Conservation (phyloP, 1,284 basidiomycete species). For the Rhodotorula sp. region DNA sequence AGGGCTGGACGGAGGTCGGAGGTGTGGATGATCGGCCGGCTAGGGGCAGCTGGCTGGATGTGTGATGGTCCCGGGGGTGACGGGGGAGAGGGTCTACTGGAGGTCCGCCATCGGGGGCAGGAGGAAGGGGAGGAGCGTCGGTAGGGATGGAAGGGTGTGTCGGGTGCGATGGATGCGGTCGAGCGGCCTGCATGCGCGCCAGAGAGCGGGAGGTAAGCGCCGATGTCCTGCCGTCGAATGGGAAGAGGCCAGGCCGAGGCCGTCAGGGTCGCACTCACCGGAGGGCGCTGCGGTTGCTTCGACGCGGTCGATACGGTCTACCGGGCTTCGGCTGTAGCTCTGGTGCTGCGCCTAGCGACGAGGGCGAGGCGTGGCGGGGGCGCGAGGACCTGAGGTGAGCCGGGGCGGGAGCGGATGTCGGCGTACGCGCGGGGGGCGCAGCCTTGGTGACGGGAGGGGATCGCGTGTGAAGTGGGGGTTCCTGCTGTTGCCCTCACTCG, state of each 20-base stretch:
- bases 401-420: background rate
- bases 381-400: background rate
- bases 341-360: background rate
- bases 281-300: background rate
- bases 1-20: background rate
- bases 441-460: background rate
- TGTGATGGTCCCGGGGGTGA: background rate
- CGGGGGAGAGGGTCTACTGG: constrained; percentile 1
- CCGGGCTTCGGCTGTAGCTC: background rate
- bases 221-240: background rate
- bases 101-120: background rate
- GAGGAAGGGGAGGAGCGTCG: background rate
- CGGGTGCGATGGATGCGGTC: background rate
- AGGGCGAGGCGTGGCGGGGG: background rate
- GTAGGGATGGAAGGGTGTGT: background rate
- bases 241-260: background rate
- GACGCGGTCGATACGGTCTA: background rate
- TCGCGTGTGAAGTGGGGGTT: background rate
- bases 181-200: background rate
- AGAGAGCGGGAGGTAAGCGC: background rate
- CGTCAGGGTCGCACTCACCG: background rate
- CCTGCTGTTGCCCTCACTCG: background rate
- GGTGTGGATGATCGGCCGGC: no score
- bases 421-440: background rate
- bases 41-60: background rate